Evolutionary conservation across 1,284 basidiomycete species (phyloP).

Genomic region (Austroboletus novae-zelandiae): DNA sequence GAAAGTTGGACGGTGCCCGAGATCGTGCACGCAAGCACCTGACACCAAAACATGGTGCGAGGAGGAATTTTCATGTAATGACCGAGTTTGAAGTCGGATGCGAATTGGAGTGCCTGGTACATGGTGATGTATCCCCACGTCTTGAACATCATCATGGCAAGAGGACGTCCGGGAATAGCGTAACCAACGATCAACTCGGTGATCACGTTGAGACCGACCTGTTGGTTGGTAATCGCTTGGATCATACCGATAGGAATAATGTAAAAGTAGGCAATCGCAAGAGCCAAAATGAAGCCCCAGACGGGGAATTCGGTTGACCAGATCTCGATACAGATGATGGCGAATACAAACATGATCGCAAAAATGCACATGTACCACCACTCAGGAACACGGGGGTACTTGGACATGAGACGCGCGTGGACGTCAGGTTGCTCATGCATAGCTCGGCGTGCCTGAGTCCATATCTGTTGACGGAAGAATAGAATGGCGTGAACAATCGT

Average conservation of each 20-base stretch:
- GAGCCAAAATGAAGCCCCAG: conserved; percentile 48
- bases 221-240: conserved; percentile 39
- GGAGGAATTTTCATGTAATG: conserved; percentile 55
- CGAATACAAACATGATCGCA: conserved; percentile 52
- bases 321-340: conserved; percentile 56
- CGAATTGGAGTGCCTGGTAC: conserved; percentile 41
- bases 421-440: conserved; percentile 69
- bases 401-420: conserved; percentile 69
- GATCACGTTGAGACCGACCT: conserved; percentile 47
- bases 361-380: conserved; percentile 65
- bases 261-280: conserved; percentile 47
- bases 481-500: conserved; percentile 68
- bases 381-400: conserved; percentile 69
- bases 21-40: conserved; percentile 44
- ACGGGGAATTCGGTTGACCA: conserved; percentile 58
- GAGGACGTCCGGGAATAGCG: conserved; percentile 41
- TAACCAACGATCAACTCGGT: conserved; percentile 49
- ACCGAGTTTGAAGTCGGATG: conserved; percentile 46
- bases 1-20: conserved; percentile 41
- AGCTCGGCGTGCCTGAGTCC: conserved; percentile 48
- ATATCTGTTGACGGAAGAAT: conserved; percentile 69
- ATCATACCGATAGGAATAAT: conserved; percentile 40
- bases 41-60: conserved; percentile 42
- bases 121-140: conserved; percentile 39
- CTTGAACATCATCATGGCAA: conserved; percentile 48